Conservation (phyloP, 768 basidiomycete genomes). For the Amanita brunnescens region DNA sequence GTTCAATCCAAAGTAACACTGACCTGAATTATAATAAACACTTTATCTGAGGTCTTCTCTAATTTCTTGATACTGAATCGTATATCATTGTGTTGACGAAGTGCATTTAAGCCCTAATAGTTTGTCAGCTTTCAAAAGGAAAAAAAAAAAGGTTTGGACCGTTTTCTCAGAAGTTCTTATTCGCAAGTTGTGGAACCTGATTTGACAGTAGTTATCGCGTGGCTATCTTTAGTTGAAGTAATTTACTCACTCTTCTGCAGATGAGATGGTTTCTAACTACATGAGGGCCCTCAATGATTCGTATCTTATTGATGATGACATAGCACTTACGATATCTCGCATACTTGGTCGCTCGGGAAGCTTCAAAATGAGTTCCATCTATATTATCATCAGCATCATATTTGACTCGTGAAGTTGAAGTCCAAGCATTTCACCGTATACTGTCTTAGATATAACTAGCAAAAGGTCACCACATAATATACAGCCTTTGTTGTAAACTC, state of each 20-base stretch:
- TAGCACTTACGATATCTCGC: constrained; percentile 55
- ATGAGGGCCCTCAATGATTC: too few species aligned
- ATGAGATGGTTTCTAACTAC: constrained; percentile 57
- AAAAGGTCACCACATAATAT: neutral
- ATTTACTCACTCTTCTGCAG: constrained; percentile 53
- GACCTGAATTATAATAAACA: constrained; percentile 76
- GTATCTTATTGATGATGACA: neutral
- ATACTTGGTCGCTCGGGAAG: constrained; percentile 46
- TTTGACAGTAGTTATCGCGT: neutral
- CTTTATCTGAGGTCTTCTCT: constrained; percentile 67
- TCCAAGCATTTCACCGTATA: constrained; percentile 36
- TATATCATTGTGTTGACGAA: constrained; percentile 67
- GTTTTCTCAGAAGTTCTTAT: constrained; percentile 70
- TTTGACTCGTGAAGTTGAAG: neutral
- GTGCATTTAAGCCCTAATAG: constrained; percentile 49
- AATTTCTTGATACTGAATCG: constrained; percentile 67
- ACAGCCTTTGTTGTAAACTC: constrained; percentile 4
- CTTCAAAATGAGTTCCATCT: constrained; percentile 65
- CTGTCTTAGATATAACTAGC: constrained; percentile 68
- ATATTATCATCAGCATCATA: neutral
- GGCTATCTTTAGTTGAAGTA: neutral
- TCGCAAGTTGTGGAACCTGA: constrained; percentile 59
- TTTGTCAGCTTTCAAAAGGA: neutral
- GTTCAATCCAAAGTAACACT: constrained; percentile 1
- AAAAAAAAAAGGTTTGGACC: constrained; percentile 23